Evolutionary conservation across 331 rosid genomes (phyloP).

Genomic region (Spiraea crenata): DNA sequence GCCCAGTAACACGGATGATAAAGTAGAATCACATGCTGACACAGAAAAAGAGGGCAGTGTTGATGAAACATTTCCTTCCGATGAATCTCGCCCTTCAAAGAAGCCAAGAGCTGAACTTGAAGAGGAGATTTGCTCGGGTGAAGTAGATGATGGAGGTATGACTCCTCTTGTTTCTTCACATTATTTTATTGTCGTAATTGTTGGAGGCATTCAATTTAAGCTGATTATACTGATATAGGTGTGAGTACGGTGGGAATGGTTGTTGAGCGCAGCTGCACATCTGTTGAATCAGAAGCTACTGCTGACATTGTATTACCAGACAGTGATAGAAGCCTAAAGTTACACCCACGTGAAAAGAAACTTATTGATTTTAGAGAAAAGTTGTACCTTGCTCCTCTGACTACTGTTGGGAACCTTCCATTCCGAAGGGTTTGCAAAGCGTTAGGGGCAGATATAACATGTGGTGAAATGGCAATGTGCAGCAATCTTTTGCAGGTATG

Average conservation of each 20-base stretch:
- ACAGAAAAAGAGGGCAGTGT: constrained; percentile 29
- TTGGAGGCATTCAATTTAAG: constrained; percentile 1
- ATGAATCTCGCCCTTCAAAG: constrained; percentile 54
- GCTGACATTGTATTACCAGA: constrained; percentile 40
- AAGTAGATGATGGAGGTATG: constrained; percentile 57
- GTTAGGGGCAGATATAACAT: constrained; percentile 84
- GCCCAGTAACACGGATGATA: constrained; percentile 33
- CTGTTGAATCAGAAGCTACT: constrained; percentile 41
- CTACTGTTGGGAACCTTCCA: constrained; percentile 97
- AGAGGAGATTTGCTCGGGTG: constrained; percentile 29
- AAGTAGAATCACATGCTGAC: constrained; percentile 43
- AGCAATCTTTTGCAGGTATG: constrained; percentile 86
- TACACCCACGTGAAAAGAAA: constrained; percentile 76
- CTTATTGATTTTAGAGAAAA: constrained; percentile 84
- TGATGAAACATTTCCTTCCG: constrained; percentile 37
- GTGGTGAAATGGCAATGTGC: constrained; percentile 99
- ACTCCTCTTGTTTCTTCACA: constrained; percentile 14
- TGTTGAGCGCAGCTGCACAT: constrained; percentile 30
- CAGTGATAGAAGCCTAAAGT: constrained; percentile 57
- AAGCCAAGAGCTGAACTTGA: constrained; percentile 48
- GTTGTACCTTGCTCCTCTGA: constrained; percentile 91
- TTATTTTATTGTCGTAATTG: neutral
- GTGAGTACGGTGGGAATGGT: constrained; percentile 29
- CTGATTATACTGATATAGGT: constrained; percentile 38
- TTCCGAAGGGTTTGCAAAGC: constrained; percentile 94